Percentiles rank a stretch among this genome's conserved stretches.
These are phyloP conservation scores for Taxawa tesnikishii DNA, from an alignment of 2,329 filamentous ascomycete genomes.

Conservation along the genomic window DNA sequence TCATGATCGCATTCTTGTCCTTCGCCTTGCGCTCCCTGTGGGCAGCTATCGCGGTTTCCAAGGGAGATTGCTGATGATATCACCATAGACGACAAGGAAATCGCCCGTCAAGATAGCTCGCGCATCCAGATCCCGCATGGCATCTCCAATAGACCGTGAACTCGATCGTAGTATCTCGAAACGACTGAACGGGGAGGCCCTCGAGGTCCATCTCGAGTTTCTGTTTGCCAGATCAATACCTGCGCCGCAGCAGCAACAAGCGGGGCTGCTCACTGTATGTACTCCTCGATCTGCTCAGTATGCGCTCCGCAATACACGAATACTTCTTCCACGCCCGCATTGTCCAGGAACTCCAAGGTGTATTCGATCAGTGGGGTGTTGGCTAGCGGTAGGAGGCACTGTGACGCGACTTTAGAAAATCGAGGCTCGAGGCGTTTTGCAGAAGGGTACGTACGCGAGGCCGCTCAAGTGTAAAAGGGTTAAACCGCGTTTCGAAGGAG, in stretches of 20 bases:
- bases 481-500: slow-evolving; percentile 86
- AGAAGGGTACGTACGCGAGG: slow-evolving; percentile 54
- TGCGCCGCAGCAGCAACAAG: slow-evolving; percentile 54
- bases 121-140: slow-evolving; percentile 84
- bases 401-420: slow-evolving; percentile 8
- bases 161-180: slow-evolving; percentile 80
- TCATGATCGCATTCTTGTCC: slow-evolving; percentile 96
- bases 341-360: slow-evolving; percentile 88
- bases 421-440: not conserved
- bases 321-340: slow-evolving; percentile 88
- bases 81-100: slow-evolving; percentile 85
- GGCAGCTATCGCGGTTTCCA: slow-evolving; percentile 65
- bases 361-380: slow-evolving; percentile 96
- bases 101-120: slow-evolving; percentile 77
- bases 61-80: slow-evolving; percentile 79
- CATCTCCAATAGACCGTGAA: slow-evolving; percentile 80
- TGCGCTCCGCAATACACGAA: slow-evolving; percentile 87
- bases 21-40: slow-evolving; percentile 70
- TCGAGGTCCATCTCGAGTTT: slow-evolving; percentile 60
- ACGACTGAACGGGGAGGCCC: slow-evolving; percentile 67
- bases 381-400: slow-evolving; percentile 87
- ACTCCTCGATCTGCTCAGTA: slow-evolving; percentile 73
- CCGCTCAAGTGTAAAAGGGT: slow-evolving; percentile 75
- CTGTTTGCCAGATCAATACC: slow-evolving; percentile 15
- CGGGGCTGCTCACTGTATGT: slow-evolving; percentile 56